Evolutionary conservation across 805 yeast genomes (phyloP).

Genomic region (Wickerhamiella lipophila): DNA sequence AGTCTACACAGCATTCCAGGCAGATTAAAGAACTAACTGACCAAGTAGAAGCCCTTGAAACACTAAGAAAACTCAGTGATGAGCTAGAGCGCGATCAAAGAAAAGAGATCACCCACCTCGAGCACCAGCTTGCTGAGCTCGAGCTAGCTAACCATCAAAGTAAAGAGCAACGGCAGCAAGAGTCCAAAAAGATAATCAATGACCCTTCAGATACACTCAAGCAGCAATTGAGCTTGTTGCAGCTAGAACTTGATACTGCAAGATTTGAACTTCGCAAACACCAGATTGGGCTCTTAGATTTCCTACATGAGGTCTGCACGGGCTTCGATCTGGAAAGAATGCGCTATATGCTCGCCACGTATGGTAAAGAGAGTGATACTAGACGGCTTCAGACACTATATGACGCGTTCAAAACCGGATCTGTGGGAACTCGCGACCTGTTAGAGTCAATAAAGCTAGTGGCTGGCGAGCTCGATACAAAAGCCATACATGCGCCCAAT

Average conservation of each 20-base stretch:
- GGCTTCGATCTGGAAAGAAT: neutral
- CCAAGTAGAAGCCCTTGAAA: slow-evolving; percentile 40
- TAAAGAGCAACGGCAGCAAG: neutral
- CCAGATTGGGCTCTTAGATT: neutral
- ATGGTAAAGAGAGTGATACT: neutral
- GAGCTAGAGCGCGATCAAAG: slow-evolving; percentile 38
- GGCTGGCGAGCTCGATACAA: neutral
- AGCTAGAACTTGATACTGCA: slow-evolving; percentile 9
- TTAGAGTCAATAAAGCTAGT: neutral
- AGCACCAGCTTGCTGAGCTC: slow-evolving; percentile 27
- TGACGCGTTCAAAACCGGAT: slow-evolving; percentile 9
- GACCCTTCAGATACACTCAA: slow-evolving; percentile 19
- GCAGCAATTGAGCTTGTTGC: neutral
- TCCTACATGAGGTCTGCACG: neutral
- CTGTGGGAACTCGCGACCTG: slow-evolving; percentile 2
- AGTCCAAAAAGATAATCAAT: slow-evolving; percentile 18
- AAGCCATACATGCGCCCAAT: neutral
- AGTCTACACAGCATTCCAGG: slow-evolving; percentile 21
- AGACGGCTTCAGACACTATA: neutral
- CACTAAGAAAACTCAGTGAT: slow-evolving; percentile 40
- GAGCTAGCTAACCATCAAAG: neutral
- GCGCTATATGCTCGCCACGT: slow-evolving; percentile 1
- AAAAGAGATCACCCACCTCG: slow-evolving; percentile 34
- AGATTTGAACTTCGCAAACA: slow-evolving; percentile 3
- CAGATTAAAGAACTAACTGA: slow-evolving; percentile 30